Base-by-base conservation (phyloP, 139 green algal species). In the Edaphochlamys debaryana region DNA sequence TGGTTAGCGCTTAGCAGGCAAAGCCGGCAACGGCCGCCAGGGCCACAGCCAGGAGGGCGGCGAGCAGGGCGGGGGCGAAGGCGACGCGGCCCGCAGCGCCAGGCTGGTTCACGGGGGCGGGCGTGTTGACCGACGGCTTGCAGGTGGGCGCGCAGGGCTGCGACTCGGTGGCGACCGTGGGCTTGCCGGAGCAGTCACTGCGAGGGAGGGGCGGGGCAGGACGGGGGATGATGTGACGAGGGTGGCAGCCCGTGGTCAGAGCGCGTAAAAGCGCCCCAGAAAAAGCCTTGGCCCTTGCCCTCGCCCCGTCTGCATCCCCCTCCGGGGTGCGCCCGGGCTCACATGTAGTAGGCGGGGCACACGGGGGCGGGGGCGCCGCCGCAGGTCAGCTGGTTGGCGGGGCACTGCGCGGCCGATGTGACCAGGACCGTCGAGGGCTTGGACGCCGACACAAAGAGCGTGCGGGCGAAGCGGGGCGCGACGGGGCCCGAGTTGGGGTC, bases 321-420 rank as follows among this genome's bases (percentile, higher is more conserved):
- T 15, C 68, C 15, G 48, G 48, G 15, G 48, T 11, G 48, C 48
- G 48, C 20, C 4, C 20, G 29, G 4, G 60, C 74, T 67, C 42
- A 86, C 86, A 82, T 68, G 86, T 87, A 87, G 25, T 82, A 60
- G 25, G 81, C 79, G 22, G 86, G 86, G 67, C 86, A 90, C 64
- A 90, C 86, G 80, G 79, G 64, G 6, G 37, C 38, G 29, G 48
- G 19, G 15, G 80, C 17, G 36, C 42, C 63, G 25, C 37, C n/a
- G 86, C 86, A 90, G 15, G 32, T 32, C 56, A 42, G 27, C 32
- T 41, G 62, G 27, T 11, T 27, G 7, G 40, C 32, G 23, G 40
- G 58, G 48, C 71, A 87, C 22, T 75, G 37, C 11, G 50, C 68
- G 41, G 75, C 37, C 25, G 34, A 67, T 27, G 66, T 19, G 45